Evolutionary conservation across 371 early-diverging fungal species (phyloP).

Genomic region (Syncephalastrum racemosum): DNA sequence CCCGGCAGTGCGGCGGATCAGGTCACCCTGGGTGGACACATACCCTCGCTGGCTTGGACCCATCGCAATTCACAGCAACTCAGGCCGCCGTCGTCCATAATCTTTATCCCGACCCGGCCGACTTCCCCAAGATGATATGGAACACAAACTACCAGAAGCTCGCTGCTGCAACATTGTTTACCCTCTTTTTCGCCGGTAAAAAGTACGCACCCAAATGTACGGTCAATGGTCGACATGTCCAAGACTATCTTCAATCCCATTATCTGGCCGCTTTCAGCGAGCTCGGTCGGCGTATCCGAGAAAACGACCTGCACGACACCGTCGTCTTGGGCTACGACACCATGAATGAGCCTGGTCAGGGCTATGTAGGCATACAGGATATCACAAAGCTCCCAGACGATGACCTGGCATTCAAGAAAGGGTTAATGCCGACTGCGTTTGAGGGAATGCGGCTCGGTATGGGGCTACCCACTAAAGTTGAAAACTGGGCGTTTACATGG

Average conservation of each 20-base stretch:
- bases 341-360: conserved; percentile 74
- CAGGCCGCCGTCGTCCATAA: conserved; percentile 80
- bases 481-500: conserved; percentile 58
- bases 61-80: conserved; percentile 58
- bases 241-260: conserved; percentile 71
- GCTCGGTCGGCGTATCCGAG: conserved; percentile 46
- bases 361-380: conserved; percentile 56
- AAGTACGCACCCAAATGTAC: conserved; percentile 68
- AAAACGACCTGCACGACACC: conserved; percentile 45
- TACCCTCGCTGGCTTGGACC: conserved; percentile 70
- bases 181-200: conserved; percentile 80
- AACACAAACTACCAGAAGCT: conserved; percentile 83
- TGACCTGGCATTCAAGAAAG: conserved; percentile 56
- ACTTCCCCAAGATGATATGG: conserved; percentile 85
- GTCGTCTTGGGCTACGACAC: conserved; percentile 75
- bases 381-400: conserved; percentile 45
- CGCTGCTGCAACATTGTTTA: conserved; percentile 84
- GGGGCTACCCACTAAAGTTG: conserved; percentile 55
- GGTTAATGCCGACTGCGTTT: conserved; percentile 61
- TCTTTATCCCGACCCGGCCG: conserved; percentile 54
- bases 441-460: conserved; percentile 66
- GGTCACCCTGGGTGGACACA: conserved; percentile 91
- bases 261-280: conserved; percentile 56
- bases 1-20: conserved; percentile 76
- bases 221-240: conserved; percentile 56